Conservation (phyloP, 805 yeast genomes). For the Wickerhamiella hasegawae region DNA sequence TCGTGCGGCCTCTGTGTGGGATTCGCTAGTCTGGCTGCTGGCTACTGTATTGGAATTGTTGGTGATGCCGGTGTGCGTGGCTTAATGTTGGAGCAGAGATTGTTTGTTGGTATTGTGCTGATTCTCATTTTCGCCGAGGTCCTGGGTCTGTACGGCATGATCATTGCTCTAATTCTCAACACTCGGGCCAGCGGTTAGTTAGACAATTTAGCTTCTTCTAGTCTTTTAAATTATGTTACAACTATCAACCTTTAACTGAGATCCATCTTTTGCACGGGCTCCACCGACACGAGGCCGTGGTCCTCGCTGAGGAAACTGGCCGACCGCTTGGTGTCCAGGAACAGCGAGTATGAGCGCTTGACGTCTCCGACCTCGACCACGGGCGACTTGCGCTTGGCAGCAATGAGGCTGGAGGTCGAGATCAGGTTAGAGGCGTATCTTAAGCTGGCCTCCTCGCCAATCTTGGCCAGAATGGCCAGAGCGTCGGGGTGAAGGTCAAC, state of each 20-base stretch:
- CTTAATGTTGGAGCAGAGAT: slow-evolving; percentile 72
- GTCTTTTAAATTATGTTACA: neutral
- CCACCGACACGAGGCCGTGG: neutral
- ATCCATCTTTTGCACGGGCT: neutral
- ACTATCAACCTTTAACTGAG: neutral
- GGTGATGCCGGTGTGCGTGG: slow-evolving; percentile 90
- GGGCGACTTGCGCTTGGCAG: slow-evolving; percentile 60
- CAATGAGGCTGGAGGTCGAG: slow-evolving; percentile 75
- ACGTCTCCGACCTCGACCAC: slow-evolving; percentile 66
- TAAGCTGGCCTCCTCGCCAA: slow-evolving; percentile 77
- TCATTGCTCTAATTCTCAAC: slow-evolving; percentile 80
- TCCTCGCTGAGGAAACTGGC: slow-evolving; percentile 55
- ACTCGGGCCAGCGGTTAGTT: slow-evolving; percentile 26
- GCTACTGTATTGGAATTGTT: slow-evolving; percentile 89
- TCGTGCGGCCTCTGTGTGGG: slow-evolving; percentile 95
- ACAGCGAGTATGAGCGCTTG: slow-evolving; percentile 72
- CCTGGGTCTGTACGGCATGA: slow-evolving; percentile 84
- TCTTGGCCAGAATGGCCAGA: slow-evolving; percentile 70
- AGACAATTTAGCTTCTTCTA: no score
- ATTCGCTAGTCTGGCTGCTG: slow-evolving; percentile 89
- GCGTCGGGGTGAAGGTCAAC: slow-evolving; percentile 73
- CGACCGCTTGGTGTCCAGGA: slow-evolving; percentile 78
- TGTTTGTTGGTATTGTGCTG: slow-evolving; percentile 79
- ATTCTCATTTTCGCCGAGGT: slow-evolving; percentile 86
- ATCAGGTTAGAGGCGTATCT: slow-evolving; percentile 87